Evolutionary conservation across 352 stramenopile genomes (phyloP).

Genomic region (Phytophthora citrophthora): DNA sequence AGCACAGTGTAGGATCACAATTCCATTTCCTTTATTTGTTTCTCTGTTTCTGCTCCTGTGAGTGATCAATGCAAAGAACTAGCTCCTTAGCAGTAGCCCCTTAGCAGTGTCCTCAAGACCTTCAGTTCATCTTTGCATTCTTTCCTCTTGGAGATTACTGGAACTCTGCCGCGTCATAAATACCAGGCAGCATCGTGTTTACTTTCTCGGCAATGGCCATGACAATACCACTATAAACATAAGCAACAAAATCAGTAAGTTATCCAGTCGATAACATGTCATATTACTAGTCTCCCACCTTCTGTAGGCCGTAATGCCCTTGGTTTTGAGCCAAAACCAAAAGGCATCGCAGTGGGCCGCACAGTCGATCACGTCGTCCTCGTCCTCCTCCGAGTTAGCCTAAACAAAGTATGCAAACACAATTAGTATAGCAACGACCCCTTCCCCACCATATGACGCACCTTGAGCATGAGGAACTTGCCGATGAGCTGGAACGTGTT

Average conservation of each 20-base stretch:
- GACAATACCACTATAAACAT: conserved; percentile 91
- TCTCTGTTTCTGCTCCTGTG: too few species aligned
- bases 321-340: conserved; percentile 96
- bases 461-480: conserved; percentile 92
- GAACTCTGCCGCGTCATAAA: conserved; percentile 96
- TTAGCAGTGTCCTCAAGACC: not conserved
- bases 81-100: too few species aligned
- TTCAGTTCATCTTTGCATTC: not conserved
- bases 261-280: not conserved
- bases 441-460: conserved; percentile 18
- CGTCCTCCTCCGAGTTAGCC: conserved; percentile 86
- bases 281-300: conserved; percentile 44
- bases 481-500: conserved; percentile 99
- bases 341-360: conserved; percentile 97
- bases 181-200: conserved; percentile 96
- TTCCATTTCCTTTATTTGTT: too few species aligned
- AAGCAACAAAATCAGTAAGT: conserved; percentile 1
- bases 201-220: conserved; percentile 97
- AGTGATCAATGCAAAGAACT: too few species aligned
- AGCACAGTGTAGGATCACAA: too few species aligned
- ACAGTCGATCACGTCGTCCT: conserved; percentile 91
- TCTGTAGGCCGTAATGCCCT: conserved; percentile 95
- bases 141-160: conserved; percentile 63
- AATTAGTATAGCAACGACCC: too few species aligned
- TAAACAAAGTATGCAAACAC: conserved; percentile 34